These are phyloP conservation scores for Colletotrichum sp. DNA, from an alignment of 2,329 filamentous ascomycete genomes.

Conservation along the genomic window DNA sequence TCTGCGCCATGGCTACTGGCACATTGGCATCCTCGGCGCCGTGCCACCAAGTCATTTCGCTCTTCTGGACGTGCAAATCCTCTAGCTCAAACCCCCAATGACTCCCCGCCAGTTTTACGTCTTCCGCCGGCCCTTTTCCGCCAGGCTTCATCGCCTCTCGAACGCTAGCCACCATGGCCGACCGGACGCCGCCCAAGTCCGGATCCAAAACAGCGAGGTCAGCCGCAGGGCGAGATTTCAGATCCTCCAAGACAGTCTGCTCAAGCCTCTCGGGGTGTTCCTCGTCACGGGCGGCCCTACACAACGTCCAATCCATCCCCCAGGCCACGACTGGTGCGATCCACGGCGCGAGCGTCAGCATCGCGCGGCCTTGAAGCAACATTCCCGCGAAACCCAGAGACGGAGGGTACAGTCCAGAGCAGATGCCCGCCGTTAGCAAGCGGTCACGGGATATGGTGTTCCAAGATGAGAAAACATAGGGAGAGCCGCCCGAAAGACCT, in stretches of 20 bases:
- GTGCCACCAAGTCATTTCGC: conserved; percentile 34
- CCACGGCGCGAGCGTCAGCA: conserved; percentile 26
- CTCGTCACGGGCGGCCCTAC: conserved; percentile 16
- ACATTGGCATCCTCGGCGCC: conserved; percentile 34
- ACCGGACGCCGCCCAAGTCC: conserved; percentile 30
- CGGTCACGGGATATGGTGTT: conserved; percentile 29
- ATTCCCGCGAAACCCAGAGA: conserved; percentile 31
- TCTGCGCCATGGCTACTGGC: conserved; percentile 29
- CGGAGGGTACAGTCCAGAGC: conserved; percentile 40
- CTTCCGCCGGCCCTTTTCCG: conserved; percentile 26
- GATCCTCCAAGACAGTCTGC: neutral
- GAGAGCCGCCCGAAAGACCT: conserved; percentile 39
- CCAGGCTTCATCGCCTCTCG: conserved; percentile 33
- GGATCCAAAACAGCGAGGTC: conserved; percentile 18
- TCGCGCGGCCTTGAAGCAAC: conserved; percentile 25
- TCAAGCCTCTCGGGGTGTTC: conserved; percentile 7
- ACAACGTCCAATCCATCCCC: conserved; percentile 27
- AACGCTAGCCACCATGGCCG: conserved; percentile 20
- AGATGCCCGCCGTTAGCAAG: conserved; percentile 39
- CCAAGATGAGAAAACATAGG: conserved; percentile 40
- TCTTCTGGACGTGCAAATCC: conserved; percentile 26
- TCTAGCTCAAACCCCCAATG: conserved; percentile 35
- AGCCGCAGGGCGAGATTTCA: neutral
- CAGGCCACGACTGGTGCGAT: conserved; percentile 23
- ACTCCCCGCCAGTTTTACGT: conserved; percentile 29